Percentiles rank a stretch among this genome's conserved stretches.
These are phyloP conservation scores for Colletotrichum caudatum DNA, from an alignment of 2,329 filamentous ascomycete species.

Conservation along the genomic window DNA sequence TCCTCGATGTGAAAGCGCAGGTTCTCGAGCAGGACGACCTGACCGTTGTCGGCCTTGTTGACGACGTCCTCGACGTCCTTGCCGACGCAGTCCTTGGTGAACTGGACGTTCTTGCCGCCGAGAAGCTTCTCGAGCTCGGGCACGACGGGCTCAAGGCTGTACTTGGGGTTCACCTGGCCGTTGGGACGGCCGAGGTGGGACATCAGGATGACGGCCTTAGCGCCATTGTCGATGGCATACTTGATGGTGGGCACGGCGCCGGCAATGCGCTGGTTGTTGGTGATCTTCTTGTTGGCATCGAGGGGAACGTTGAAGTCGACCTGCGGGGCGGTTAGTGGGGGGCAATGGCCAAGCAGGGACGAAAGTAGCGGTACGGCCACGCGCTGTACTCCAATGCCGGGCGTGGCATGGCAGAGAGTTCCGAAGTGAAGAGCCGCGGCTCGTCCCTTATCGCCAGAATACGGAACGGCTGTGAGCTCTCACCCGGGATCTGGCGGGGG, in stretches of 20 bases:
- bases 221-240: constrained; percentile 88
- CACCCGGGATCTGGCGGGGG: constrained; percentile 32
- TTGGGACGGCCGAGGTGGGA: constrained; percentile 97
- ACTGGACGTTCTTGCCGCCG: constrained; percentile 83
- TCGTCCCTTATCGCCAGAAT: constrained; percentile 40
- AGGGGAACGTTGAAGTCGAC: constrained; percentile 99
- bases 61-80: constrained; percentile 90
- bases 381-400: constrained; percentile 20
- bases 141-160: constrained; percentile 92
- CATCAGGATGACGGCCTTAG: constrained; percentile 96
- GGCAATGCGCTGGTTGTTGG: constrained; percentile 98
- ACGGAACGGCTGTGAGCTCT: constrained; percentile 34
- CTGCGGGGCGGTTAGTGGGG: constrained; percentile 60
- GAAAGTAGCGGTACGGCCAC: background rate
- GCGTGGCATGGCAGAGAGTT: constrained; percentile 5
- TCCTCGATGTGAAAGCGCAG: constrained; percentile 98
- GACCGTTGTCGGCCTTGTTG: constrained; percentile 82
- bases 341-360: background rate
- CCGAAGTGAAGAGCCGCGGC: constrained; percentile 33
- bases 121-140: constrained; percentile 92
- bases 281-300: constrained; percentile 91
- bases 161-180: constrained; percentile 90
- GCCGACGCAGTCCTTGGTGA: constrained; percentile 92
- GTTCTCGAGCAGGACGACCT: constrained; percentile 95
- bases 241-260: constrained; percentile 96